Evolutionary conservation across 1,139 yeast species (phyloP).

Genomic region (Protomyces gravidus): DNA sequence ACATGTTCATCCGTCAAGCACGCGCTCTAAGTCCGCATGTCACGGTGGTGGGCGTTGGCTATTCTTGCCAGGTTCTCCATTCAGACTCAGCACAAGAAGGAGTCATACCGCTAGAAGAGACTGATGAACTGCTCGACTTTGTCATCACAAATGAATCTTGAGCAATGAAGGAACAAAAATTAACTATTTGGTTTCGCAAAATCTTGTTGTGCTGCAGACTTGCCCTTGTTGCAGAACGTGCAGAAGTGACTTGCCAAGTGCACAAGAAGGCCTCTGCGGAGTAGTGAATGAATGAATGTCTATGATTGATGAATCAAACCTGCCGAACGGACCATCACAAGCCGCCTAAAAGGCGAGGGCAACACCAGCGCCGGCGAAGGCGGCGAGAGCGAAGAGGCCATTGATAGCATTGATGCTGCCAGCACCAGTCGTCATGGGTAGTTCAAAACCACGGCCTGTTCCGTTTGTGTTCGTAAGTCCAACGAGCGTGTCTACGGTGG

Average conservation of each 20-base stretch:
- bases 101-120: not conserved
- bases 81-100: not conserved
- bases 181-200: not conserved
- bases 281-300: not conserved
- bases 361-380: not conserved
- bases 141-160: not conserved
- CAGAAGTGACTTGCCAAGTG: too few species aligned
- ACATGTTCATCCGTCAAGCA: not conserved
- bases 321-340: too few species aligned
- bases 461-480: too few species aligned
- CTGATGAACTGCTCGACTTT: not conserved
- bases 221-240: not conserved
- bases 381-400: not conserved
- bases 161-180: not conserved
- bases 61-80: constrained; percentile 3
- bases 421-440: not conserved
- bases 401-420: not conserved
- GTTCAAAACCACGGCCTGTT: not conserved
- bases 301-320: too few species aligned
- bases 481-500: too few species aligned
- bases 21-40: not conserved
- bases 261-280: too few species aligned
- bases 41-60: constrained; percentile 10
- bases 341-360: not conserved
- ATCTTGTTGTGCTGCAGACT: not conserved